Evolutionary conservation across 306 rosid genomes (phyloP).

Genomic region (Lathyrus aphaca): DNA sequence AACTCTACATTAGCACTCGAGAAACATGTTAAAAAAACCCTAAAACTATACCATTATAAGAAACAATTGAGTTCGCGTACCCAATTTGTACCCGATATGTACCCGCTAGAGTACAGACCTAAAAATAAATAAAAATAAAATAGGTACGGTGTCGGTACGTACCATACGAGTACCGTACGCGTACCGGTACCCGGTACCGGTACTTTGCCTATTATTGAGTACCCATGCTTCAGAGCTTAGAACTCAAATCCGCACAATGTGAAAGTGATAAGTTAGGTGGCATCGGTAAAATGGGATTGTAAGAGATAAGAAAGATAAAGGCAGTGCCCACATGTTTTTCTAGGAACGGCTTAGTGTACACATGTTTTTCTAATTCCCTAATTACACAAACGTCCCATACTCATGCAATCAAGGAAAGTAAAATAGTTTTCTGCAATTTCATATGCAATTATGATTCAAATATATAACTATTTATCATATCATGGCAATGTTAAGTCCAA

Average conservation of each 20-base stretch:
- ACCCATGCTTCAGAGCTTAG: too few species aligned
- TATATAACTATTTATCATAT: constrained; percentile 25
- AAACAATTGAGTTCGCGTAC: too few species aligned
- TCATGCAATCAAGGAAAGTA: background rate
- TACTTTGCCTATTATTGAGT: too few species aligned
- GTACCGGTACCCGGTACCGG: too few species aligned
- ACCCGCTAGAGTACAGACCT: too few species aligned
- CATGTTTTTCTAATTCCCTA: background rate
- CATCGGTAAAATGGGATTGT: background rate
- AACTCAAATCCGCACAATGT: background rate
- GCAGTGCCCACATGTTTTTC: background rate
- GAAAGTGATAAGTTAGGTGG: background rate
- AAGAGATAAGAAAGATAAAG: background rate
- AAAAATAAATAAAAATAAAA: too few species aligned
- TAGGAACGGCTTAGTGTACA: background rate
- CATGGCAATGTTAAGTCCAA: constrained; percentile 27
- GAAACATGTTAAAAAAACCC: too few species aligned
- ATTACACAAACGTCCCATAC: background rate
- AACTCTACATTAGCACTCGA: too few species aligned
- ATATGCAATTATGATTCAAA: constrained; percentile 18
- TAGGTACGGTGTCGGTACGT: too few species aligned
- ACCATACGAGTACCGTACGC: too few species aligned
- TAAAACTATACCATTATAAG: too few species aligned
- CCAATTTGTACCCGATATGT: too few species aligned
- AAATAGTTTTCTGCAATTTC: constrained; percentile 10